Conservation (phyloP, 371 early-diverging fungal genomes). For the Dichotomocladium elegans region DNA sequence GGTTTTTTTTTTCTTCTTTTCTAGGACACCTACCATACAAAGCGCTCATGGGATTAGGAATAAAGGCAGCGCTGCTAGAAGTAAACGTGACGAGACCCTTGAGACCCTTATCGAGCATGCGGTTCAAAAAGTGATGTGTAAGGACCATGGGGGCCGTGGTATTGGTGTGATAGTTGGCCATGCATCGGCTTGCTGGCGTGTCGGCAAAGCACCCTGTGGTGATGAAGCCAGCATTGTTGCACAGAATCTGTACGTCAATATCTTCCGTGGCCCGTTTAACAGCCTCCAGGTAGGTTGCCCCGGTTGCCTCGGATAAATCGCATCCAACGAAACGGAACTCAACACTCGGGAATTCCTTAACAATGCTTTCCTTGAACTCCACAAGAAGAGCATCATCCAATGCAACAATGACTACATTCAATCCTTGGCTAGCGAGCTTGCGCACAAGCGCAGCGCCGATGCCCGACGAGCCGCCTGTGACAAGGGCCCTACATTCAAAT, state of each 20-base stretch:
- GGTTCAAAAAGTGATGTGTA: slow-evolving; percentile 53
- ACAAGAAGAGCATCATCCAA: slow-evolving; percentile 44
- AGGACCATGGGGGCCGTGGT: slow-evolving; percentile 43
- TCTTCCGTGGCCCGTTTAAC: slow-evolving; percentile 43
- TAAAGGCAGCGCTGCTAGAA: slow-evolving; percentile 57
- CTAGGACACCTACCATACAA: slow-evolving; percentile 42
- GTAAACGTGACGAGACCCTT: slow-evolving; percentile 54
- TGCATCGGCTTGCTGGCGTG: slow-evolving; percentile 31
- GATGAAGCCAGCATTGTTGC: slow-evolving; percentile 67
- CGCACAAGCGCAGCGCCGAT: slow-evolving; percentile 60
- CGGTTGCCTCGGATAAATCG: slow-evolving; percentile 42
- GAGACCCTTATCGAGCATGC: slow-evolving; percentile 38
- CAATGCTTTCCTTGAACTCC: slow-evolving; percentile 35
- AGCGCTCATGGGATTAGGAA: slow-evolving; percentile 55
- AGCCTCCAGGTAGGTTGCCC: slow-evolving; percentile 36
- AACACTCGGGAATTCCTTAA: slow-evolving; percentile 36
- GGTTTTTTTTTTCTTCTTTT: background rate
- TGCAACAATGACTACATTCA: slow-evolving; percentile 60
- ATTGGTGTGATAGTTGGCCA: slow-evolving; percentile 56
- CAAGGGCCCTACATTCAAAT: slow-evolving; percentile 30
- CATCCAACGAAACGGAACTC: slow-evolving; percentile 54
- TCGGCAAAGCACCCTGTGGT: slow-evolving; percentile 53
- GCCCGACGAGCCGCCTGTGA: slow-evolving; percentile 62
- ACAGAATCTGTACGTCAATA: slow-evolving; percentile 52
- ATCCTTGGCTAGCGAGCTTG: slow-evolving; percentile 48